Conservation (phyloP, 179 eudicot species). For the Patellifolia procumbens region DNA sequence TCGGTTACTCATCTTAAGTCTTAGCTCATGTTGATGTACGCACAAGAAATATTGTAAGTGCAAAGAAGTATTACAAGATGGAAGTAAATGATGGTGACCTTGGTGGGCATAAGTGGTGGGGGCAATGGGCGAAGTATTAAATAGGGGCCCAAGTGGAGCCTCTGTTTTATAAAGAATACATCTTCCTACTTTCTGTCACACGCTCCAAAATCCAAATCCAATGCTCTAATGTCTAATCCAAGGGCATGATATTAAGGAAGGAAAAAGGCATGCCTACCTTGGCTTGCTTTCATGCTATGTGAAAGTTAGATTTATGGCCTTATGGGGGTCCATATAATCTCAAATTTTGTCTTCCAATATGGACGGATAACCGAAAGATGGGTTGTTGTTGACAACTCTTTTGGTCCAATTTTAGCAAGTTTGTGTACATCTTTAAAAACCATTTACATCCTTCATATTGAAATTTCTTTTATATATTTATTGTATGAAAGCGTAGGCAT, state of each 20-base stretch:
- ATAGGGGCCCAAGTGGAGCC: conserved; percentile 16
- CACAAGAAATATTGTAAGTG: no score
- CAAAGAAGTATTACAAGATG: no score
- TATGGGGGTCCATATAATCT: not conserved
- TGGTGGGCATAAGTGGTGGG: conserved; percentile 15
- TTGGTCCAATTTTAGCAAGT: no score
- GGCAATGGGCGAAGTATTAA: not conserved
- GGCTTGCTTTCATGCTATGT: not conserved
- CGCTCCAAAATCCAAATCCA: not conserved
- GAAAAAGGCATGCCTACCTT: not conserved
- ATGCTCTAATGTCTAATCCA: not conserved
- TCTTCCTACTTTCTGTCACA: not conserved
- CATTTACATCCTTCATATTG: no score
- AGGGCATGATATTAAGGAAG: not conserved
- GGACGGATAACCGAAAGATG: no score
- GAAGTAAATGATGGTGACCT: no score
- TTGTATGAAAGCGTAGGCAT: no score
- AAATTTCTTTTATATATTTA: no score
- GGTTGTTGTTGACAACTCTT: no score
- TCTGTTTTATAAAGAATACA: not conserved
- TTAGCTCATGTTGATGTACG: no score
- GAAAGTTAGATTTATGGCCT: conserved; percentile 1
- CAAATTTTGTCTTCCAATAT: not conserved
- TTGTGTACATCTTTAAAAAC: no score
- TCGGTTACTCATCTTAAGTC: no score